Percentiles rank a stretch among this genome's conserved stretches.
phyloP scores from a whole-genome alignment of 441 rosid species.

The Euphorbia neoarborescens region DNA sequence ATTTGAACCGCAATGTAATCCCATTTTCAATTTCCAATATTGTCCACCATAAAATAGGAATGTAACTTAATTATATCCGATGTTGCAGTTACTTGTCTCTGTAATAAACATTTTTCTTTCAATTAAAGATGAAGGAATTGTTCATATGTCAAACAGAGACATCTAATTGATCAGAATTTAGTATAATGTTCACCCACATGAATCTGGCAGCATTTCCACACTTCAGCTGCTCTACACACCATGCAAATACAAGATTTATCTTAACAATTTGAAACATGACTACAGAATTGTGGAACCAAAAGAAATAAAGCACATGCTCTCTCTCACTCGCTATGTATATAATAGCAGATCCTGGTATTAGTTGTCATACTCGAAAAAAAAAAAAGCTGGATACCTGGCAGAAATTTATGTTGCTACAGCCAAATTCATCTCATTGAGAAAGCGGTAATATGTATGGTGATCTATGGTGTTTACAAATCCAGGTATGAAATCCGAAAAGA shows the following conservation, averaged over 20 bases:
- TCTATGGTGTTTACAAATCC: slow-evolving; percentile 61
- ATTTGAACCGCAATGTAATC: background rate
- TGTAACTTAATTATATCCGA: too few relatives aligned
- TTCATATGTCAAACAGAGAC: too few relatives aligned
- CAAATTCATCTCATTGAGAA: slow-evolving; percentile 59
- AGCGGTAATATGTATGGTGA: slow-evolving; percentile 42
- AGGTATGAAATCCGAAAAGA: slow-evolving; percentile 69
- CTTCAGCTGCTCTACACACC: background rate
- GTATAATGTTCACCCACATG: too few relatives aligned
- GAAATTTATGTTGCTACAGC: slow-evolving; percentile 20
- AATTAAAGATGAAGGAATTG: too few relatives aligned
- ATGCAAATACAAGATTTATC: background rate
- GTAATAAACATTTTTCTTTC: too few relatives aligned
- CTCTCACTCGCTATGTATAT: background rate
- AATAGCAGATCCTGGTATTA: background rate
- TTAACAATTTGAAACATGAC: background rate
- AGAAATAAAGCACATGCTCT: background rate
- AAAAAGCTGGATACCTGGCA: background rate
- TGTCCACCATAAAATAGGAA: background rate
- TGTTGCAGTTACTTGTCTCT: too few relatives aligned
- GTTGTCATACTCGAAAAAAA: background rate
- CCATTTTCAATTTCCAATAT: background rate
- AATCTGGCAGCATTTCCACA: background rate
- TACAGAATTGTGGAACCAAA: background rate
- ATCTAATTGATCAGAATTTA: too few relatives aligned